These are phyloP conservation scores for Triticum timopheevii DNA, from an alignment of 176 grass and related monocot genomes.

Conservation along the genomic window DNA sequence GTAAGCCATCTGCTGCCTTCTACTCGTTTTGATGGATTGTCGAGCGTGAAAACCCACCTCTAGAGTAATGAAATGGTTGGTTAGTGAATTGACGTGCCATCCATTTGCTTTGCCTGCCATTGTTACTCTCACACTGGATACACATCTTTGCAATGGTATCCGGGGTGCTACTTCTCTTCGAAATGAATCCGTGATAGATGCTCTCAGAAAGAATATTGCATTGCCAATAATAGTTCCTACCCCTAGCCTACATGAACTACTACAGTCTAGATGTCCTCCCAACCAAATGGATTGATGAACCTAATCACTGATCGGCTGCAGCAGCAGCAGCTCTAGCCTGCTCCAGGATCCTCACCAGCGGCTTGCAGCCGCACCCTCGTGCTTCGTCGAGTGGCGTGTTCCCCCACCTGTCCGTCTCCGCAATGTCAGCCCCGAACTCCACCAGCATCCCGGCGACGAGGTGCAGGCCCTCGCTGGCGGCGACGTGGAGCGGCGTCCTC, in stretches of 20 bases:
- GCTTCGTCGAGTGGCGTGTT: slow-evolving; percentile 88
- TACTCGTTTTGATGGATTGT: background rate
- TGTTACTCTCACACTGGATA: background rate
- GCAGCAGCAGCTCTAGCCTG: slow-evolving; percentile 32
- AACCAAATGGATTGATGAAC: background rate
- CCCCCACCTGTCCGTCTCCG: slow-evolving; percentile 70
- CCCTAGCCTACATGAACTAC: slow-evolving; percentile 9
- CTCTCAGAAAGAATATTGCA: slow-evolving; percentile 10
- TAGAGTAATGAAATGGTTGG: slow-evolving; percentile 7
- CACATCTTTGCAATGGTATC: background rate
- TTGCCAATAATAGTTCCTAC: slow-evolving; percentile 3
- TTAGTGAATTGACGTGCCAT: background rate
- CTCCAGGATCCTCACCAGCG: slow-evolving; percentile 66
- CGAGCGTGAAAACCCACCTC: background rate
- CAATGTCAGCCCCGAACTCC: slow-evolving; percentile 62
- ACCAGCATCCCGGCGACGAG: slow-evolving; percentile 60
- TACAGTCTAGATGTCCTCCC: background rate
- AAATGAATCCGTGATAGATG: background rate
- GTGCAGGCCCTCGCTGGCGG: slow-evolving; percentile 71
- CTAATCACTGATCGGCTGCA: background rate
- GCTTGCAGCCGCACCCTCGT: slow-evolving; percentile 55
- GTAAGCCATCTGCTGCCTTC: background rate
- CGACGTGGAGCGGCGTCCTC: slow-evolving; percentile 75
- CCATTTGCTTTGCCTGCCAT: background rate
- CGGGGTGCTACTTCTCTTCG: background rate